These are phyloP conservation scores for Neofusicoccum umdonicola DNA, from an alignment of 2,329 filamentous ascomycete genomes.

Conservation along the genomic window DNA sequence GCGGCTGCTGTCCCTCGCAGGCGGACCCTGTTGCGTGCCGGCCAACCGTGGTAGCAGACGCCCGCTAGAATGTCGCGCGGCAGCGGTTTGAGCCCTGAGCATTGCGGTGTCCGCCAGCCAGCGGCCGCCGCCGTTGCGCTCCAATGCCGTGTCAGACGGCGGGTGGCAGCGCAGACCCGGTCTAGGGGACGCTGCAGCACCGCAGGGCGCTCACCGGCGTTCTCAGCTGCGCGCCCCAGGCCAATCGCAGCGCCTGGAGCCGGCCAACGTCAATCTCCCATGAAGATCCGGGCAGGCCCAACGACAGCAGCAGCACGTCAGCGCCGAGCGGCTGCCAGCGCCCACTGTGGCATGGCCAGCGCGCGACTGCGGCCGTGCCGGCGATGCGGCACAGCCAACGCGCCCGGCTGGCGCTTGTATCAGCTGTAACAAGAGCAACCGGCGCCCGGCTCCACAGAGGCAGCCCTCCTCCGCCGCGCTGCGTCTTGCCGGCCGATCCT, in stretches of 20 bases:
- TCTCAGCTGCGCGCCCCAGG: background rate
- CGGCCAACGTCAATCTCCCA: background rate
- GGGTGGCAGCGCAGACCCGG: background rate
- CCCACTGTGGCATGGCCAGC: background rate
- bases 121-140: background rate
- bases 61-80: background rate
- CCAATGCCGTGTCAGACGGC: constrained; percentile 13
- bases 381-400: constrained; percentile 3
- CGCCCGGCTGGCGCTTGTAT: background rate
- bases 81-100: background rate
- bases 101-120: background rate
- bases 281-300: constrained; percentile 4
- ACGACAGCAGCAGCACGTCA: background rate
- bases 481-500: constrained; percentile 6
- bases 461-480: background rate
- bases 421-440: background rate
- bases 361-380: background rate
- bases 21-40: background rate
- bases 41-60: background rate
- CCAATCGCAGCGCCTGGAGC: background rate
- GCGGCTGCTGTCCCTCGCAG: constrained; percentile 1
- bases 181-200: background rate
- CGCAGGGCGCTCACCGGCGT: background rate
- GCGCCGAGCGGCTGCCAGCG: background rate
- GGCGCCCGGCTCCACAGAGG: background rate